Conservation (phyloP, 768 basidiomycete species). For the Infundibulicybe gibba region DNA sequence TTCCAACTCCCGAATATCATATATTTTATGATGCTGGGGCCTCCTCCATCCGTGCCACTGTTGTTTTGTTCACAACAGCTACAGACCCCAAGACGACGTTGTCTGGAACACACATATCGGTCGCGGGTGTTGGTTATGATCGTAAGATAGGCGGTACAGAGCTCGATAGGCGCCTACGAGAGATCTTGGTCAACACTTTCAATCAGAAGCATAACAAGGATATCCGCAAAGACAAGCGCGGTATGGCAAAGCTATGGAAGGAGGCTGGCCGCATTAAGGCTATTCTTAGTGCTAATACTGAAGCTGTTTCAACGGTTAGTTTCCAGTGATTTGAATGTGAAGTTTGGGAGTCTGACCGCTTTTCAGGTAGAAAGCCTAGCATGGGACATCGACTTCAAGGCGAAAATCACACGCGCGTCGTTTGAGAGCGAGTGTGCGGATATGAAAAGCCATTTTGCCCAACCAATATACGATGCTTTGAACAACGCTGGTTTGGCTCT, state of each 20-base stretch:
- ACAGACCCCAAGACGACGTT: constrained; percentile 48
- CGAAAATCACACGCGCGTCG: constrained; percentile 70
- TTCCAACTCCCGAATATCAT: constrained; percentile 78
- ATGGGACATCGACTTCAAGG: constrained; percentile 87
- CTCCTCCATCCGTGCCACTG: constrained; percentile 71
- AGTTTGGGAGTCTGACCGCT: constrained; percentile 4
- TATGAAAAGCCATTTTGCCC: constrained; percentile 56
- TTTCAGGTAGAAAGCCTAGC: constrained; percentile 80
- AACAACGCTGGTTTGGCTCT: constrained; percentile 60
- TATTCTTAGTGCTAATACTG: constrained; percentile 89
- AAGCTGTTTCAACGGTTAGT: constrained; percentile 68
- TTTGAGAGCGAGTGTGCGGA: constrained; percentile 77
- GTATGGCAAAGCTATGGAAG: constrained; percentile 92
- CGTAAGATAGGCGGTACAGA: constrained; percentile 75
- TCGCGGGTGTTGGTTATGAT: constrained; percentile 83
- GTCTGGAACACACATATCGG: constrained; percentile 65
- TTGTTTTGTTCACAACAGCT: constrained; percentile 62
- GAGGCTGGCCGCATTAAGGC: constrained; percentile 90
- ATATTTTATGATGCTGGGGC: constrained; percentile 95
- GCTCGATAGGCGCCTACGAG: constrained; percentile 78
- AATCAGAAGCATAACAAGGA: constrained; percentile 65
- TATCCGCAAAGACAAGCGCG: constrained; percentile 70
- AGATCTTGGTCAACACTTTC: constrained; percentile 76
- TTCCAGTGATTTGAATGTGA: not conserved
- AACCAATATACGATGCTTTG: constrained; percentile 76